Base-by-base conservation (phyloP, 257 asterid species). In the Misopates orontium region DNA sequence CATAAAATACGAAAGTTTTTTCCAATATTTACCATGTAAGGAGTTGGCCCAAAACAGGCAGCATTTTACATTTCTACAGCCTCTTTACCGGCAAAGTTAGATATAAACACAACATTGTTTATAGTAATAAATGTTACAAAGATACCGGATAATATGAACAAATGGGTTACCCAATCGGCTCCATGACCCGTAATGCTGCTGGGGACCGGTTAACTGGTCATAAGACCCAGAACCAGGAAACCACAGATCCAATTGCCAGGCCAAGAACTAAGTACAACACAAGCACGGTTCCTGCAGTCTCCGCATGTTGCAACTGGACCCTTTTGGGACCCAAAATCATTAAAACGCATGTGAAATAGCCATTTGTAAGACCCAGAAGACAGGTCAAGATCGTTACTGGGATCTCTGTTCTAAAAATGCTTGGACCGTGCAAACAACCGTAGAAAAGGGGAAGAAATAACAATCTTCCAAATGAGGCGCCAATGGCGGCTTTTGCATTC, bases 151-250 rank as follows among this genome's bases (percentile, higher is more conserved):
- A 11, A 21, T 54, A 44, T 31, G 56, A 62, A 73, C 67, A 68
- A 28, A 31, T 10, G 22, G 16, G 4, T 54, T 13, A 10, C 51
- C 61, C 32, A 22, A 32, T 21, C 17, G 11, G 42, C 8, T 36
- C 11, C 42, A 5, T 8, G 42, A 36, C 10, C 42, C 42, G 42
- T 36, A 10, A 36, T 36, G 42, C 42, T 36, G 42, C 42, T 49
- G 5, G 10, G 3, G 22, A 20, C 10, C 0, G 22, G 22, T n/a
- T 49, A n/a, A 49, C 3, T 1, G 22, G 3, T 59, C 78, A 88
- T 41, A 92, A 78, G 68, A 90, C 86, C 99, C 99, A 93, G 65
- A 93, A 79, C 99, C 95, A 93, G 12, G 99, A 90, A 4, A 86
- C 81, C 48, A 90, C 60, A 17, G 96, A 93, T 52, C 99, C 97